Percentiles rank a stretch among this genome's conserved stretches.
These are phyloP conservation scores for Rubroshorea leprosula DNA, from an alignment of 345 rosid genomes.

Conservation along the genomic window DNA sequence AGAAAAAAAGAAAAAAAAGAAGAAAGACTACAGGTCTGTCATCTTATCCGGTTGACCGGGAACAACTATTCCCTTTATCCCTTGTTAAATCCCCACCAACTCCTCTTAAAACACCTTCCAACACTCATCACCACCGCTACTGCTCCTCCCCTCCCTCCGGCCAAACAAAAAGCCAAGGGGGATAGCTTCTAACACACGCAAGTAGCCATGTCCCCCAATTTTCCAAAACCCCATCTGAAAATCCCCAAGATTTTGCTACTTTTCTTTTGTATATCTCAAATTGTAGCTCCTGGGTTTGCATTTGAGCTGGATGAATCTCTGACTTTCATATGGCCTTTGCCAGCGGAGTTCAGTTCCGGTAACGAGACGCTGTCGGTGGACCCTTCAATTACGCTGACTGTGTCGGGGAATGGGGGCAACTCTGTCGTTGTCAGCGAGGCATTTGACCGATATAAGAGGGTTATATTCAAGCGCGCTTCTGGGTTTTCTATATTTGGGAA, in stretches of 20 bases:
- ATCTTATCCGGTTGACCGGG: no score
- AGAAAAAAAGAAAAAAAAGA: no score
- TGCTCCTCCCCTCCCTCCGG: no score
- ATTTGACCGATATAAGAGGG: constrained; percentile 57
- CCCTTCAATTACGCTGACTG: constrained; percentile 43
- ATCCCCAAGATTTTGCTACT: not conserved
- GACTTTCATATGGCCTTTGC: constrained; percentile 75
- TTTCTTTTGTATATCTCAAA: not conserved
- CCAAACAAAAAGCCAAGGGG: no score
- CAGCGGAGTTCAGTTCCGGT: constrained; percentile 56
- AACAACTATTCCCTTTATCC: no score
- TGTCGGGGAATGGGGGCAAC: constrained; percentile 45
- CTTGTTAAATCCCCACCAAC: no score
- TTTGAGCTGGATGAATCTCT: constrained; percentile 24
- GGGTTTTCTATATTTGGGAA: constrained; percentile 25
- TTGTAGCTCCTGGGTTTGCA: constrained; percentile 6
- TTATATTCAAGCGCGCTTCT: constrained; percentile 51
- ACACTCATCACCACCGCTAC: no score
- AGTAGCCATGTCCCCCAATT: not conserved
- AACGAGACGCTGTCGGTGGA: constrained; percentile 56
- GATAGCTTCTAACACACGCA: no score
- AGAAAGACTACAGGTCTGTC: no score
- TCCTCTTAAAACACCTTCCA: no score
- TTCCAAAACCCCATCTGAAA: not conserved
- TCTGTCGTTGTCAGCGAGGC: constrained; percentile 55